Base-by-base conservation (phyloP, 2,329 filamentous ascomycete genomes). In the Nannizziopsis barbatae region DNA sequence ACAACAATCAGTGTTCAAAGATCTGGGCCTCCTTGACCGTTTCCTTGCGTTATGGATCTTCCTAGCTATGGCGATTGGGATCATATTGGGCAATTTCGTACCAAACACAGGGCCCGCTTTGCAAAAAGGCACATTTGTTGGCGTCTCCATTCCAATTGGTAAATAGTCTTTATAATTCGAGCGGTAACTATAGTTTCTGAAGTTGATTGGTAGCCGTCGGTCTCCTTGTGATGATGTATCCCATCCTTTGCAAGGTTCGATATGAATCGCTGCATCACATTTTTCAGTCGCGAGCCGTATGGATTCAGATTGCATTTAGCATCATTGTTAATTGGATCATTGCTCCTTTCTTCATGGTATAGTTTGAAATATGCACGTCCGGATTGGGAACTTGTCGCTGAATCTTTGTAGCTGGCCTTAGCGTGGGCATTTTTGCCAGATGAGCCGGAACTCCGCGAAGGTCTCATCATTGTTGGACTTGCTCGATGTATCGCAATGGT, bases 181-280 rank as follows among this genome's bases (percentile, higher is more conserved):
- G 15, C 15, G 14, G 9, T 10, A 37, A 15, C 35, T 37, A 17
- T 18, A 17, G 15, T 5, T 36, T 20, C 11, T 44, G 42, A 36
- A 3, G 38, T 36, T 20, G 50, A 22, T 42, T 17, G 31, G 5
- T 38, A 85, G 86, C 86, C 0, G 70, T 93, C 42, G 86, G 87
- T 0, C 68, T 94, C 0, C 73, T 94, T 1, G 80, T 93, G 37
- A 94, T 94, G 86, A 94, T 94, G 86, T 94, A 92, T 60, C 88
- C 87, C 0, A 93, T 94, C 51, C 71, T 94, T 0, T 93, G 86
- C 74, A 92, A 92, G 63, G 83, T 93, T 5, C 79, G 79, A 36
- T 92, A 80, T 64, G 86, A 93, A 62, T 76, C 77, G 0, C 67
- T 93, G 8, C 84, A 87, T 62, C 68, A 75, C 2, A 69, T 86